phyloP scores from a whole-genome alignment of 768 basidiomycete species.

The Peribolospora kevripleyi region DNA sequence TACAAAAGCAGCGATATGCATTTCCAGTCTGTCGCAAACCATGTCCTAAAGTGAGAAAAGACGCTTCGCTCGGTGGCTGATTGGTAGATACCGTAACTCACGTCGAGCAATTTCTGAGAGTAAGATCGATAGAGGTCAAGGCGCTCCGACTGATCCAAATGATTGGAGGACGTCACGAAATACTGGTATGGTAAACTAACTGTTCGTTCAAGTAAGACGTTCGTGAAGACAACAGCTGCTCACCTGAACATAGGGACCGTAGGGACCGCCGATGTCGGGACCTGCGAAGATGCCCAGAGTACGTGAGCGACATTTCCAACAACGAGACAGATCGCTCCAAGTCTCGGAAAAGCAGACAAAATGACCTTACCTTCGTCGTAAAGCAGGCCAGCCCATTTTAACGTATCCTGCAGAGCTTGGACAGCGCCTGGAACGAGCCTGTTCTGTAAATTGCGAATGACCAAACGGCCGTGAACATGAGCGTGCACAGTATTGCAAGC shows the following conservation, averaged over 20 bases:
- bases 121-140: too few species aligned
- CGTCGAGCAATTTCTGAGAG: not conserved
- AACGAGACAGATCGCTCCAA: not conserved
- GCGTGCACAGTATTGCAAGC: not conserved
- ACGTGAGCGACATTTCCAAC: too few species aligned
- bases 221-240: conserved; percentile 4
- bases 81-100: not conserved
- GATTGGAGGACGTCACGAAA: conserved; percentile 71
- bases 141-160: conserved; percentile 29
- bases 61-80: too few species aligned
- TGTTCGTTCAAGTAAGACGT: not conserved
- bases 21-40: conserved; percentile 37
- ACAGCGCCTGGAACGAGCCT: conserved; percentile 63
- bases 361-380: conserved; percentile 58
- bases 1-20: conserved; percentile 90
- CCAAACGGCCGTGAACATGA: not conserved
- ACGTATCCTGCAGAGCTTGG: conserved; percentile 44
- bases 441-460: conserved; percentile 26
- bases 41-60: not conserved
- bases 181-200: not conserved
- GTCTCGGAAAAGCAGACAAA: not conserved
- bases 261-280: conserved; percentile 46
- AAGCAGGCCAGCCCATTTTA: conserved; percentile 75
- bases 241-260: conserved; percentile 74
- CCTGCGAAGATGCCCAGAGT: conserved; percentile 25